A percentile compares a stretch with the other conserved stretches of the same genome.
These are phyloP conservation scores for Mycena pura DNA, from an alignment of 768 basidiomycete genomes.

Conservation along the genomic window DNA sequence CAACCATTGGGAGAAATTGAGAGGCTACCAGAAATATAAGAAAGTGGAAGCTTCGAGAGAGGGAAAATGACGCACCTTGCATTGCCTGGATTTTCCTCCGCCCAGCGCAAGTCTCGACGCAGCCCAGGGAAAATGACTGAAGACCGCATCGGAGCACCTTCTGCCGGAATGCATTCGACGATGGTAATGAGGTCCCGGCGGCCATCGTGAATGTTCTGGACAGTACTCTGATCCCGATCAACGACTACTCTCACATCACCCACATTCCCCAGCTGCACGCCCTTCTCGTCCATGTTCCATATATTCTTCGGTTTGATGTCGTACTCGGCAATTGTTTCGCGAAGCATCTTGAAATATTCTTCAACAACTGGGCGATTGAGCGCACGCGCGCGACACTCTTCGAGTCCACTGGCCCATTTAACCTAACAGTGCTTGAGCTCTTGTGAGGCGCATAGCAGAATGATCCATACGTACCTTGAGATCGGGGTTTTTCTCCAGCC, in stretches of 20 bases:
- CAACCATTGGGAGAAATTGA: conserved; percentile 45
- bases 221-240: neutral
- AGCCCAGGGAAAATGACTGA: conserved; percentile 34
- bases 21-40: conserved; percentile 32
- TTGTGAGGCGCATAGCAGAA: too few species aligned
- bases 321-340: conserved; percentile 23
- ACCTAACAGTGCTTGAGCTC: too few species aligned
- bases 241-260: conserved; percentile 17
- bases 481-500: too few species aligned
- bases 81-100: conserved; percentile 33
- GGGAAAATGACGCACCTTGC: conserved; percentile 30
- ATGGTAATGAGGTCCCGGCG: conserved; percentile 41
- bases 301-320: conserved; percentile 32
- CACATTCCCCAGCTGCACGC: conserved; percentile 27
- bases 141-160: conserved; percentile 31
- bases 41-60: neutral
- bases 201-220: conserved; percentile 27
- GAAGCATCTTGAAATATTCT: conserved; percentile 25
- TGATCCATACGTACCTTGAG: too few species aligned
- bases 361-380: conserved; percentile 28
- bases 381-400: conserved; percentile 31
- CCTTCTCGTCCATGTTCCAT: conserved; percentile 42
- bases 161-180: conserved; percentile 39
- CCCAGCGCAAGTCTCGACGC: conserved; percentile 29
- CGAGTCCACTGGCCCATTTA: conserved; percentile 26